Evolutionary conservation across 768 basidiomycete genomes (phyloP).

Genomic region (Galerina marginata): DNA sequence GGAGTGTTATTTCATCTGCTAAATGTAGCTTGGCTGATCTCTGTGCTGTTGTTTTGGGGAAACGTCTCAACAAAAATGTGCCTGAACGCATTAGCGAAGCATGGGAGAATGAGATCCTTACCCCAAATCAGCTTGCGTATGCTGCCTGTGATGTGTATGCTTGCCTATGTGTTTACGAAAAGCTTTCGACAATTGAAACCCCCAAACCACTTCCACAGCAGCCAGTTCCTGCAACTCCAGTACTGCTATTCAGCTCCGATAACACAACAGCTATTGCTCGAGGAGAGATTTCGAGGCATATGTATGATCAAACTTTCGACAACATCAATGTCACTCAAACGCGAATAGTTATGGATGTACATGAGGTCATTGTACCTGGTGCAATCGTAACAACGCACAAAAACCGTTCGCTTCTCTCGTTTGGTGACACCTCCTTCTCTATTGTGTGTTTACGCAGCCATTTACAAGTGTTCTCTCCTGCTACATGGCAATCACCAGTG

Average conservation of each 20-base stretch:
- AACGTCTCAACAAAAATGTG: too few species aligned
- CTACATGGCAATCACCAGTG: too few species aligned
- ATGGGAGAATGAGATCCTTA: too few species aligned
- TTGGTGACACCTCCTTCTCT: conserved; percentile 23
- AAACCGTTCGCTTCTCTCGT: conserved; percentile 12
- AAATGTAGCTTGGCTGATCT: too few species aligned
- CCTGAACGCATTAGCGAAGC: too few species aligned
- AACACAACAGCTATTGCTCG: conserved; percentile 16
- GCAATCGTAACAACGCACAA: conserved; percentile 20
- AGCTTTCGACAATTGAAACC: conserved; percentile 21
- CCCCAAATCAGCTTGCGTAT: conserved; percentile 9
- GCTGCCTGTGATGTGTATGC: conserved; percentile 24
- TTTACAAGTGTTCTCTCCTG: too few species aligned
- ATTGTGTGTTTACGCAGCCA: conserved; percentile 21
- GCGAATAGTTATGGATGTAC: conserved; percentile 14
- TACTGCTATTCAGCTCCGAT: conserved; percentile 20
- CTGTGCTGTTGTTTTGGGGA: too few species aligned
- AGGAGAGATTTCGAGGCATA: conserved; percentile 5
- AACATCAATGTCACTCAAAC: conserved; percentile 13
- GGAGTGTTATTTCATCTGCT: too few species aligned
- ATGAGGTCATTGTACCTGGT: conserved; percentile 20
- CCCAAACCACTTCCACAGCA: conserved; percentile 16
- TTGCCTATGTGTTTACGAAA: conserved; percentile 20
- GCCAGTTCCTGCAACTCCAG: not conserved
- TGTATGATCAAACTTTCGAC: not conserved